Conservation (phyloP, 1,284 basidiomycete genomes). For the Ustilago vetiveriae region DNA sequence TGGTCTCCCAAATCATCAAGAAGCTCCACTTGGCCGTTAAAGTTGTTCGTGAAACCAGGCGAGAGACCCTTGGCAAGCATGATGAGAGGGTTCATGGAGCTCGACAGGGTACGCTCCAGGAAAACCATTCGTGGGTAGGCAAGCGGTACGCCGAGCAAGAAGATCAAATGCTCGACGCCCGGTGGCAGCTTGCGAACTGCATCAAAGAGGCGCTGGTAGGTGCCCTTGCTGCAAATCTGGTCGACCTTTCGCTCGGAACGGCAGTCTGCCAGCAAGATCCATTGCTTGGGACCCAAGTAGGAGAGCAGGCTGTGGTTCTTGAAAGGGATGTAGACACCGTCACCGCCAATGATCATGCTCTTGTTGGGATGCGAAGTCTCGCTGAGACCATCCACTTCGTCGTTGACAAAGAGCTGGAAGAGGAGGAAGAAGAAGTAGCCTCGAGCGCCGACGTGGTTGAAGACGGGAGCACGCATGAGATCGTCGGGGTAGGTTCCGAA, state of each 20-base stretch:
- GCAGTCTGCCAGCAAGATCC: slow-evolving; percentile 62
- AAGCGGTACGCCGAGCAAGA: slow-evolving; percentile 66
- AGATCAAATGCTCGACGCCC: slow-evolving; percentile 63
- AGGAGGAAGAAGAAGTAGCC: slow-evolving; percentile 66
- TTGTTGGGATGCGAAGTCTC: slow-evolving; percentile 42
- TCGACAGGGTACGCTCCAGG: slow-evolving; percentile 59
- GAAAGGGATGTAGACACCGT: slow-evolving; percentile 62
- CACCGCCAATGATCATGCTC: slow-evolving; percentile 58
- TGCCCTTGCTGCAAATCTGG: slow-evolving; percentile 58
- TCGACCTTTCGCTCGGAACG: slow-evolving; percentile 64
- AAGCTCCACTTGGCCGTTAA: slow-evolving; percentile 66
- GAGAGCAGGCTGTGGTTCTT: slow-evolving; percentile 58
- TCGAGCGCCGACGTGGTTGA: slow-evolving; percentile 57
- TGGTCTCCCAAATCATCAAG: slow-evolving; percentile 76
- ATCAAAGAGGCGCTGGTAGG: slow-evolving; percentile 59
- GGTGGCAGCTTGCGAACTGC: slow-evolving; percentile 50
- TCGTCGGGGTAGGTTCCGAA: slow-evolving; percentile 77
- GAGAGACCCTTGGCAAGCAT: slow-evolving; percentile 59
- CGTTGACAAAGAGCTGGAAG: slow-evolving; percentile 65
- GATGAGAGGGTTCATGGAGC: slow-evolving; percentile 59
- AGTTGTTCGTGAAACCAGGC: slow-evolving; percentile 64
- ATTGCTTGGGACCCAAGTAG: slow-evolving; percentile 65
- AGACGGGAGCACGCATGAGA: slow-evolving; percentile 59
- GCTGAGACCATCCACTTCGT: slow-evolving; percentile 54
- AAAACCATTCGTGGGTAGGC: slow-evolving; percentile 66